Base-by-base conservation (phyloP, 2,329 filamentous ascomycete species). In the Cladosporium sp. region DNA sequence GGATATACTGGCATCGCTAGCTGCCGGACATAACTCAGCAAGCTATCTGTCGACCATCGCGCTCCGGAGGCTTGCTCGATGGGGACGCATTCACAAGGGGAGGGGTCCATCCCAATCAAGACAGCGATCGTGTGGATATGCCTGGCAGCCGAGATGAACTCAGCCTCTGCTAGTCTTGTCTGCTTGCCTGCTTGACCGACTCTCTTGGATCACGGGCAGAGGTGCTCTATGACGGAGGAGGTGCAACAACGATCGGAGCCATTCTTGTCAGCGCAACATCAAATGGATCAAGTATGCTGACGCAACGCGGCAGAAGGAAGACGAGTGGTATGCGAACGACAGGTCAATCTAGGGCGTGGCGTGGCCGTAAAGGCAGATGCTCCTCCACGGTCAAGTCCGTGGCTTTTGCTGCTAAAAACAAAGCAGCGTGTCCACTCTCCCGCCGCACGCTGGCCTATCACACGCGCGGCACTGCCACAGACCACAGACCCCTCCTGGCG, bases 381-480 rank as follows among this genome's bases (percentile, higher is more conserved):
- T 57, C 55, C 55, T 57, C 33, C 31, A 40, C 55, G 55, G 55
- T 57, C 31, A 57, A 26, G 55, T 57, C 55, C 55, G 55, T 57
- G 31, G 31, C 33, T 16, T 23, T 14, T 57, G 31, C 31, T 40
- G 55, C 55, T 57, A 57, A 57, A 37, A 57, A 37, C 31, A 57
- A 37, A 26, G 49, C 40, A 46, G 28, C 52, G 52, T 55, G 10
- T 40, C 21, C 55, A 26, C 55, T 57, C 16, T 26, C n/a, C 49
- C 10, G 40, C n/a, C 40, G 40, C 23, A 29, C 49, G 49, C 55
- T 3, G 29, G 33, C 55, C 55, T 37, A 57, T 57, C 55, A 57
- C 31, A 28, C 8, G 18, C n/a, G 3, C n/a, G n/a, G 12, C n/a
- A 46, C 40, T 21, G 40, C 40, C 40, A 46, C 40, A 44, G 40